Evolutionary conservation across 148 eudicot genomes (phyloP), one percentile per base, ranked within the genome.

Genomic region (Talinum fruticosum): DNA sequence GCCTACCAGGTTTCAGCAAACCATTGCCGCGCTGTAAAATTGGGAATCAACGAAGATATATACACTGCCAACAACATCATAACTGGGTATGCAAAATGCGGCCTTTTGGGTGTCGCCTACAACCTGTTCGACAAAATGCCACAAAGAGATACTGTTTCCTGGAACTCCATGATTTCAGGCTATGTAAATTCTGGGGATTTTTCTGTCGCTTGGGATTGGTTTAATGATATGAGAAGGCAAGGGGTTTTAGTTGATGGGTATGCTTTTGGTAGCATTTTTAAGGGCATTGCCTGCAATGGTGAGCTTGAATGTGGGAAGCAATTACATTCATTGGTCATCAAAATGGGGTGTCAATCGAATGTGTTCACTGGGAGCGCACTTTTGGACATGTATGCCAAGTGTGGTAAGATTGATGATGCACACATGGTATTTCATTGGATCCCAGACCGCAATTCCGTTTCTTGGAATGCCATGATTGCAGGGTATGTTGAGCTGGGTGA

Each of bases 381-480:
- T 84, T 79, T 91, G 71, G 90, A 87, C 49, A 91, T 91, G 97
- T 93, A 91, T 82, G 82, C 88, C 2, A 91, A 91, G 84, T 91
- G 93, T 79, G 82, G 81, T 18, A 87, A 84, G 68, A 76, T 91
- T 75, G 88, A 71, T 76, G 92, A 87, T 82, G 91, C 96, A 19
- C 62, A 78, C 66, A 68, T 38, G 78, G 88, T 88, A 73, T 93
- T 93, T 71, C 66, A 75, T 61, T 8, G 35, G 67, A 88, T 93
- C 90, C 72, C 80, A 24, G 71, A 81, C 68, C 80, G 83, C 2
- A 91, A 86, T 80, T 78, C 80, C 13, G 90, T 93, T 13, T 90
- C 95, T 32, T 90, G 93, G 93, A 93, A 93, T 81, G 87, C 93
- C 71, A 71, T 93, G 84, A 88, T 93, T 79, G 85, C 90, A 23